phyloP scores from a whole-genome alignment of 495 filamentous ascomycete genomes.

The Staphylotrichum tortipilum region DNA sequence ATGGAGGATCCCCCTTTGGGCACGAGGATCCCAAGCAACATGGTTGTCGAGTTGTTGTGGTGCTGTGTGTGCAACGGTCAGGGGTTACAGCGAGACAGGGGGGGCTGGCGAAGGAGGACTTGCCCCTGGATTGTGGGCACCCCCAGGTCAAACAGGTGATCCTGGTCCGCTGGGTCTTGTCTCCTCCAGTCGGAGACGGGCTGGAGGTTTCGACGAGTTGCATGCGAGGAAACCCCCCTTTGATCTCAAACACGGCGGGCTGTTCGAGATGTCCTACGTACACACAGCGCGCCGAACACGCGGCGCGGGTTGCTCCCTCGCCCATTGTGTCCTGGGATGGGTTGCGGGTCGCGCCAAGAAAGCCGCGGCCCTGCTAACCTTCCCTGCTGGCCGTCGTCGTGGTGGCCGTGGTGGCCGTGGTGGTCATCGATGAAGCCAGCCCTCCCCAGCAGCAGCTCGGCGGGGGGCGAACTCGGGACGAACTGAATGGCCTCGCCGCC shows the following conservation, averaged over 20 bases:
- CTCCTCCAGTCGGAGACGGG: conserved; percentile 17
- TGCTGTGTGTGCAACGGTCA: conserved; percentile 16
- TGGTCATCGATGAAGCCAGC: too few relatives aligned
- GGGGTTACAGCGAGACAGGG: conserved; percentile 11
- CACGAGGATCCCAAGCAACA: conserved; percentile 7
- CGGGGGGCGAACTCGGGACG: neutral
- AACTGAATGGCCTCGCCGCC: neutral
- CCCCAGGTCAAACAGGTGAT: conserved; percentile 29
- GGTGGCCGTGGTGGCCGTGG: too few relatives aligned
- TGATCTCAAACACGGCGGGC: conserved; percentile 21
- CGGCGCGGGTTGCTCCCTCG: too few relatives aligned
- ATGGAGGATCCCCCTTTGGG: conserved; percentile 3
- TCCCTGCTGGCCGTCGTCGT: too few relatives aligned
- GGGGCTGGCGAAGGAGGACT: conserved; percentile 5
- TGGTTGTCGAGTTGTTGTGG: conserved; percentile 12
- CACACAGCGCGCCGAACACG: too few relatives aligned
- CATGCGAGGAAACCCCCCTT: conserved; percentile 17
- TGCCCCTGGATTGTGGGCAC: conserved; percentile 16
- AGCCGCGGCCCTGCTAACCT: too few relatives aligned
- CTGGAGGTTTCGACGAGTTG: conserved; percentile 18
- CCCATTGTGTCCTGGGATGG: too few relatives aligned
- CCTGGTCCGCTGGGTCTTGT: conserved; percentile 16
- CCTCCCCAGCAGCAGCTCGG: neutral
- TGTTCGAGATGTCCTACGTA: conserved; percentile 14
- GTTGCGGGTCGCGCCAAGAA: too few relatives aligned